A percentile compares a stretch with the other conserved stretches of the same genome.
Evolutionary conservation across 1,284 basidiomycete species (phyloP).

Genomic region (Fomitopsis schrenkii): DNA sequence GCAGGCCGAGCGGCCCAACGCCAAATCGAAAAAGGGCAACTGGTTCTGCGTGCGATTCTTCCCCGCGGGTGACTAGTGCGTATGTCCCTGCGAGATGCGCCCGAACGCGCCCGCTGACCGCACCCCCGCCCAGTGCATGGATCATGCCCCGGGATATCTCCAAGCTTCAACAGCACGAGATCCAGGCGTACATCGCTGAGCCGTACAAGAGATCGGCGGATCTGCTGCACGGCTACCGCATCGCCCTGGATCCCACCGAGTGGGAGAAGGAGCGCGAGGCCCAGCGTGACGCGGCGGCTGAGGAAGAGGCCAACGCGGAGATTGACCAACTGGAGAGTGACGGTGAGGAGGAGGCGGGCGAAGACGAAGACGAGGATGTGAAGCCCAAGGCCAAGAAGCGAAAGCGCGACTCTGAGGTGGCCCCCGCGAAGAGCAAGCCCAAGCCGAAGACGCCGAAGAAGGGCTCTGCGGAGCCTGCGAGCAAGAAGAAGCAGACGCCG

Average conservation of each 20-base stretch:
- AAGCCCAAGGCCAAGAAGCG: conserved; percentile 38
- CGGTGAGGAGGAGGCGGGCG: conserved; percentile 42
- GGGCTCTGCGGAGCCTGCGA: conserved; percentile 40
- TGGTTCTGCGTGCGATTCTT: conserved; percentile 87
- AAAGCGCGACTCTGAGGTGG: conserved; percentile 46
- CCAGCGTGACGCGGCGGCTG: conserved; percentile 39
- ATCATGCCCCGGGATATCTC: conserved; percentile 80
- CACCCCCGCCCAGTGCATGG: conserved; percentile 66
- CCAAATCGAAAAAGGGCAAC: conserved; percentile 56
- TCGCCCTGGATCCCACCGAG: conserved; percentile 75
- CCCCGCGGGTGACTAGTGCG: conserved; percentile 89
- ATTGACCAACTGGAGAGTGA: conserved; percentile 69
- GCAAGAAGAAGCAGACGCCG: conserved; percentile 32
- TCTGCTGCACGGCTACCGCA: conserved; percentile 76
- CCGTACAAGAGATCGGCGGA: conserved; percentile 73
- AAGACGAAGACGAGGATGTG: conserved; percentile 45
- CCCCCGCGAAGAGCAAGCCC: conserved; percentile 26
- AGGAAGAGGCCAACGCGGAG: conserved; percentile 60
- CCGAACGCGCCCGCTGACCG: conserved; percentile 7
- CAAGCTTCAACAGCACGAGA: conserved; percentile 75
- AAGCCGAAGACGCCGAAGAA: conserved; percentile 58
- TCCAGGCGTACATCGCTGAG: conserved; percentile 78
- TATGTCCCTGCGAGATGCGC: conserved; percentile 21
- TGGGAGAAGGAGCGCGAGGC: conserved; percentile 67
- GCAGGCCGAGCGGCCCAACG: conserved; percentile 59